Evolutionary conservation across 345 rosid genomes (phyloP).

Genomic region (Orychophragmus violaceus): DNA sequence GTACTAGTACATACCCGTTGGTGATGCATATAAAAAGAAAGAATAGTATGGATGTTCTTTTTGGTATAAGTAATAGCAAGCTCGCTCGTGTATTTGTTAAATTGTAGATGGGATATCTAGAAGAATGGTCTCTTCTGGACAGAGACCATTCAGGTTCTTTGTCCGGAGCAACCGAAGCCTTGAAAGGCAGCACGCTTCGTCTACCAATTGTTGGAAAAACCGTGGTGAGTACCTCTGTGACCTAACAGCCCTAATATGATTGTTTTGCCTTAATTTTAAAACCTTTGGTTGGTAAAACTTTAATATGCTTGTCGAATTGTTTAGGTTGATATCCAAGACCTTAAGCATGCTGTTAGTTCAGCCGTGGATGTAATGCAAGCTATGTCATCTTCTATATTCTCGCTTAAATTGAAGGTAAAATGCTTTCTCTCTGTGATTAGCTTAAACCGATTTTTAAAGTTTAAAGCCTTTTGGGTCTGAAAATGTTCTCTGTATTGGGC

Average conservation of each 20-base stretch:
- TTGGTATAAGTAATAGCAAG: not conserved
- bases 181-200: not conserved
- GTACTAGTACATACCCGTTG: not conserved
- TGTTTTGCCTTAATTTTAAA: not conserved
- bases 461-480: not conserved
- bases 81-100: not conserved
- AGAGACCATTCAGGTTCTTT: not conserved
- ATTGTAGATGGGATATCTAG: not conserved
- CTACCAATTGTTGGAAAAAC: not conserved
- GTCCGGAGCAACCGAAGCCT: not conserved
- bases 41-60: not conserved
- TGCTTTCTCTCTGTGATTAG: not conserved
- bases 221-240: not conserved
- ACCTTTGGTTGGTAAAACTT: not conserved
- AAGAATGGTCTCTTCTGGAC: not conserved
- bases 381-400: slow-evolving; percentile 76
- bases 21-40: not conserved
- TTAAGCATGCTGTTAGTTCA: slow-evolving; percentile 79
- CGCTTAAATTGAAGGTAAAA: slow-evolving; percentile 57
- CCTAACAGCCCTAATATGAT: not conserved
- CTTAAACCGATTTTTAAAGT: not conserved
- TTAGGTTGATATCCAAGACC: slow-evolving; percentile 74
- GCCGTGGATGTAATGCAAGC: slow-evolving; percentile 89
- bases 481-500: not conserved
- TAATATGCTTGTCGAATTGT: not conserved